Percentiles rank a stretch among this genome's conserved stretches.
These are phyloP conservation scores for Trichoderma gamsii DNA, from an alignment of 495 filamentous ascomycete species.

Conservation along the genomic window DNA sequence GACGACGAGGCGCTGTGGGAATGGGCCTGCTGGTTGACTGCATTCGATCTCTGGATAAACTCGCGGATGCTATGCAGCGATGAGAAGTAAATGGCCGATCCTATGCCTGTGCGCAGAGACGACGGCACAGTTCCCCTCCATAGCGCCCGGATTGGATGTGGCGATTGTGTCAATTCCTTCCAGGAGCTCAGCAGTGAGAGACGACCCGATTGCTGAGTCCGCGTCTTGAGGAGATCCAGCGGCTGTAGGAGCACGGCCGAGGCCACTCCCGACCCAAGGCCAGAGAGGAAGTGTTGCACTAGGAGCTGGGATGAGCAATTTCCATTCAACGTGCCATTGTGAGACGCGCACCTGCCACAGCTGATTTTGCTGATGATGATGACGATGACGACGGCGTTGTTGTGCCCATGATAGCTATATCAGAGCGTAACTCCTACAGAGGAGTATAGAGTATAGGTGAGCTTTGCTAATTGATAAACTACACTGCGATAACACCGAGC, in stretches of 20 bases:
- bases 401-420: background rate
- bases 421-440: background rate
- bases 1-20: constrained; percentile 24
- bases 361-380: background rate
- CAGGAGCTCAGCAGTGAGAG: constrained; percentile 49
- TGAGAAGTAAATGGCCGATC: constrained; percentile 91
- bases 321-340: background rate
- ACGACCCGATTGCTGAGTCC: constrained; percentile 72
- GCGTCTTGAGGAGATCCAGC: constrained; percentile 93
- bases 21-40: constrained; percentile 24
- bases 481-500: too few relatives aligned
- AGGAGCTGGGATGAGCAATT: background rate
- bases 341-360: constrained; percentile 5
- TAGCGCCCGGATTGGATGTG: constrained; percentile 44
- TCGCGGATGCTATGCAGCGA: constrained; percentile 76
- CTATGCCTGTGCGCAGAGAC: constrained; percentile 84
- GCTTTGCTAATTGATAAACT: too few relatives aligned
- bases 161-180: constrained; percentile 37
- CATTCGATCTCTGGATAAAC: constrained; percentile 50
- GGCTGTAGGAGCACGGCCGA: constrained; percentile 90
- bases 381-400: background rate
- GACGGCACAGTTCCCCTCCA: constrained; percentile 94
- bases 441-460: too few relatives aligned
- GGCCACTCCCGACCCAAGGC: constrained; percentile 77
- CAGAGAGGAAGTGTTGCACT: constrained; percentile 82